Evolutionary conservation across 148 eudicot species (phyloP), one percentile per base, ranked within the genome.

Genomic region (Rhododendron kiyosumense): DNA sequence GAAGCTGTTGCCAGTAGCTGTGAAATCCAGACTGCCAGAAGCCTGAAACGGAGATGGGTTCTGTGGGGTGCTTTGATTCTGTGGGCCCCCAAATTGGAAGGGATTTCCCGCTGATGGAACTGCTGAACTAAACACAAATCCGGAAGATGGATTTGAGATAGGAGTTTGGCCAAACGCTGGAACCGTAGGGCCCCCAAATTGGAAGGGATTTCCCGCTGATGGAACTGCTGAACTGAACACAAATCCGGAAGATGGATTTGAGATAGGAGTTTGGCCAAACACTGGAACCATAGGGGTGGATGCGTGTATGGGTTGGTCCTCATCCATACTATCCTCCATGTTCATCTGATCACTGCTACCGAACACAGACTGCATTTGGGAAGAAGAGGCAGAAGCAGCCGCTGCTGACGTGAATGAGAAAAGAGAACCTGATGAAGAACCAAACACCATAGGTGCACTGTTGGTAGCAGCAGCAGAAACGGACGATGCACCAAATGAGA

Each of bases 301-400:
- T 77, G 92, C 83, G 71, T 91, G 94, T 87, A 89, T 87, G 36
- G 94, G 90, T 85, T 97, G 90, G 85, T 97, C 99, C 90, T 95
- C 98, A 2, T 95, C 94, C 99, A 97, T 95, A 85, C 92, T 94
- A 87, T 97, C 98, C 86, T 97, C 98, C 90, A 91, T 90, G 87
- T 49, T 91, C 95, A 93, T 91, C 87, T 93, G 94, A 83, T 92
- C 93, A 85, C 89, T 88, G 82, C 88, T 93, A 48, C 83, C 91
- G 79, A 92, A 93, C 20, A 84, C 85, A 2, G 93, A 88, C 74
- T 84, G 92, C 34, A 88, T 14, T 45, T 85, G 86, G 59, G 86
- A 65, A 75, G 90, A 8, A 54, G 89, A 78, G 30, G 89, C 73
- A 71, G 89, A n/a, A 74, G 89, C 65, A 73, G 89, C 41, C n/a